Evolutionary conservation across 345 rosid species (phyloP), one percentile per base, ranked within the genome.

Genomic region (Pistacia vera): DNA sequence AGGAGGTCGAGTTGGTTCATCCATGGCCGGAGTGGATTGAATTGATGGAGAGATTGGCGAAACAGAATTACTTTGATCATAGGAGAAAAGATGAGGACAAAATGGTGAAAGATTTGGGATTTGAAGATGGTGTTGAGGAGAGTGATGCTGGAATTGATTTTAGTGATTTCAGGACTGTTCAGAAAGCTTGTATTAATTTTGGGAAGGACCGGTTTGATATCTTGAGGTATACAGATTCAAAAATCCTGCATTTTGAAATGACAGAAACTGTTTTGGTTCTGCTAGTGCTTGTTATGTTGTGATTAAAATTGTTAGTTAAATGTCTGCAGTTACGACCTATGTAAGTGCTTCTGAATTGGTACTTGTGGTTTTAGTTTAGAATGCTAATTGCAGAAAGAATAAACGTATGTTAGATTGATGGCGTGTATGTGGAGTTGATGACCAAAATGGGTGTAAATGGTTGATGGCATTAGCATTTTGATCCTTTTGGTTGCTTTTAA

Each of bases 11-110:
- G 85, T 2, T 96, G 75, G 92, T 89, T n/a, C 99, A 96, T 78
- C 98, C 97, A 16, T 96, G 97, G 98, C 95, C 97, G 1, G 99
- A 96, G 86, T 96, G 98, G 99, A 87, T 94, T 48, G 98, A 96
- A 85, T 80, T 96, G 80, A 91, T 96, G 94, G 92, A 90, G 85
- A 88, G 88, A 74, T 77, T 96, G 73, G 90, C 91, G 79, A 88
- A 91, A 70, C 97, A 92, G 86, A 93, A 96, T 78, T 96, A 92
- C 86, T 93, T 96, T 85, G 97, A 96, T 82, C 94, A 91, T 70
- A 83, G 85, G 81, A 92, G 97, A 78, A 75, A 76, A 78, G 90
- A 92, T 75, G 97, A 90, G 80, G 94, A 86, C 36, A 89, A 74
- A 58, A 83, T 90, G 89, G 82, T 89, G 35, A 76, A 84, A 51